Evolutionary conservation across 2,329 filamentous ascomycete species (phyloP).

Genomic region (Pseudovirgaria hyperparasitica): DNA sequence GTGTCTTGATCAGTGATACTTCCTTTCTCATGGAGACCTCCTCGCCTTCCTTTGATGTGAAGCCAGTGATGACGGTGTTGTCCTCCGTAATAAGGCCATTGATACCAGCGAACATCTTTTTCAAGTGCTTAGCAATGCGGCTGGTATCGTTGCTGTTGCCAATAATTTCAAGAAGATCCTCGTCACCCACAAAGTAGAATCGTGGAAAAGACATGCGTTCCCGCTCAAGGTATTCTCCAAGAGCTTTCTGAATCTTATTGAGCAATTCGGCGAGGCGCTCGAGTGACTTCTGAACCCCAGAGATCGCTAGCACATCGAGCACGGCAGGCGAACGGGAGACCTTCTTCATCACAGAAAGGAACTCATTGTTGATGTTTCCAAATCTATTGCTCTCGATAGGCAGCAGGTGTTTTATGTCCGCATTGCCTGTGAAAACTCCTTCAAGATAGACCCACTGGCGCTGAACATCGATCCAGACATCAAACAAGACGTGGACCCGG

Average conservation of each 20-base stretch:
- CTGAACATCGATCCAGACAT: conserved; percentile 99
- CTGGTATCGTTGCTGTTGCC: conserved; percentile 97
- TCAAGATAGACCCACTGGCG: conserved; percentile 99
- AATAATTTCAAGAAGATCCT: conserved; percentile 96
- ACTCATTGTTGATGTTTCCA: conserved; percentile 98
- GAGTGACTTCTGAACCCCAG: conserved; percentile 87
- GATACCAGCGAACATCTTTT: conserved; percentile 99
- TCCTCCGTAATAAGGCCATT: conserved; percentile 86
- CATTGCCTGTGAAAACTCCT: conserved; percentile 96
- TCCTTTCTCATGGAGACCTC: conserved; percentile 76
- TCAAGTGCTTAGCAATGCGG: conserved; percentile 95
- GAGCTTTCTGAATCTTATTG: conserved; percentile 97
- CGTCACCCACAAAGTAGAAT: conserved; percentile 99
- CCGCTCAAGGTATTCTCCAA: conserved; percentile 96
- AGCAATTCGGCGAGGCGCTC: conserved; percentile 92
- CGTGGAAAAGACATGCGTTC: conserved; percentile 95
- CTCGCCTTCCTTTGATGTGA: conserved; percentile 93
- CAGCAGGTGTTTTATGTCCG: conserved; percentile 94
- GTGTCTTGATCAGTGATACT: conserved; percentile 84
- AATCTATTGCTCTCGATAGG: conserved; percentile 95
- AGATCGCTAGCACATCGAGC: conserved; percentile 89
- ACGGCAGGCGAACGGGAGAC: conserved; percentile 94
- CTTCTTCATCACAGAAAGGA: conserved; percentile 98
- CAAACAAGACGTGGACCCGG: conserved; percentile 90
- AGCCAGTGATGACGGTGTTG: conserved; percentile 76